Percentiles rank a stretch among this genome's conserved stretches.
phyloP scores from a whole-genome alignment of 345 rosid genomes.

The Gossypium australe region DNA sequence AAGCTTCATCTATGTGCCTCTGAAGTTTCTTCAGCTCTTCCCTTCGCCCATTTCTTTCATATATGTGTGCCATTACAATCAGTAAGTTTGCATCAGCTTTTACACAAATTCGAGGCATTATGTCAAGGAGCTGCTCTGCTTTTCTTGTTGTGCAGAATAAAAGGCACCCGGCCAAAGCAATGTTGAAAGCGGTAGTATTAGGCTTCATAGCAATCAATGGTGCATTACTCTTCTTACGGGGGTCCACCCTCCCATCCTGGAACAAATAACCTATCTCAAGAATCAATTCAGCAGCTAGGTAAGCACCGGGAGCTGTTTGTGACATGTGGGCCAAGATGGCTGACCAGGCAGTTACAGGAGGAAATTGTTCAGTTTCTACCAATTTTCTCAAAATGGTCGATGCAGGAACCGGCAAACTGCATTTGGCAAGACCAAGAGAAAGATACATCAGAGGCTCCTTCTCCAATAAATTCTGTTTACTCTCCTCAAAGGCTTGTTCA shows the following conservation, averaged over 20 bases:
- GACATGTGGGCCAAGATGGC: slow-evolving; percentile 71
- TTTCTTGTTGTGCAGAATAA: slow-evolving; percentile 78
- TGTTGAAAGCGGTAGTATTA: slow-evolving; percentile 55
- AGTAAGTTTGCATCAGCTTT: slow-evolving; percentile 58
- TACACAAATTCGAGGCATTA: slow-evolving; percentile 62
- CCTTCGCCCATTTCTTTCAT: slow-evolving; percentile 83
- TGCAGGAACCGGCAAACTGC: slow-evolving; percentile 59
- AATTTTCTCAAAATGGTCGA: slow-evolving; percentile 74
- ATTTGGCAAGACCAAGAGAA: slow-evolving; percentile 66
- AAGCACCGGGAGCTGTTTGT: slow-evolving; percentile 60
- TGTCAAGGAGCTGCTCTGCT: slow-evolving; percentile 81
- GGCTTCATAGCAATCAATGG: slow-evolving; percentile 89
- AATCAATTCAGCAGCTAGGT: slow-evolving; percentile 78
- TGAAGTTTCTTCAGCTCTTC: slow-evolving; percentile 79
- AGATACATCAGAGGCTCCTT: slow-evolving; percentile 71
- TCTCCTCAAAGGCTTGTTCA: slow-evolving; percentile 61
- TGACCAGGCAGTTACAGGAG: slow-evolving; percentile 79
- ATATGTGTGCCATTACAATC: slow-evolving; percentile 70
- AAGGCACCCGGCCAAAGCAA: slow-evolving; percentile 78
- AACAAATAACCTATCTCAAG: slow-evolving; percentile 82
- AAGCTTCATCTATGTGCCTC: slow-evolving; percentile 78
- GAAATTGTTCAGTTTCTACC: slow-evolving; percentile 61
- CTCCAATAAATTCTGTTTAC: slow-evolving; percentile 72
- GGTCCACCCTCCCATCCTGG: slow-evolving; percentile 69
- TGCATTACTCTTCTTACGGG: slow-evolving; percentile 75